Evolutionary conservation across 441 rosid species (phyloP), one percentile per base, ranked within the genome.

Genomic region (Euphorbia neoarborescens): DNA sequence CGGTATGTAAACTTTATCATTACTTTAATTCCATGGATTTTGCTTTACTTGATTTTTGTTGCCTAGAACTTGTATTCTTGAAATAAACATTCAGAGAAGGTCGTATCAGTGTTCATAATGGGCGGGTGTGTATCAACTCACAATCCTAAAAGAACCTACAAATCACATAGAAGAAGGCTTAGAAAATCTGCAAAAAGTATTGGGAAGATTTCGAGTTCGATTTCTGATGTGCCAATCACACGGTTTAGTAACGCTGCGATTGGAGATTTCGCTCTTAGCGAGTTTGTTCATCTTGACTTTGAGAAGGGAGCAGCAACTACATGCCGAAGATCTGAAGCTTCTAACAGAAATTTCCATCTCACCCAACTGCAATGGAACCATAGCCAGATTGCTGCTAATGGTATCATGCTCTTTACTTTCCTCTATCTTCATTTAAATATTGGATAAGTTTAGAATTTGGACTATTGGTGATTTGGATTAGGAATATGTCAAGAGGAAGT

Each of bases 281-380:
- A 90, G 65, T 85, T 66, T 74, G 86, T 86, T 80, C 92, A 86
- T 76, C 82, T 88, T 35, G 85, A 89, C 67, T 90, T 84, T 17
- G 90, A 85, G 61, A 88, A 84, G 56, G 85, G 83, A 22, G 83
- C 86, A 11, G 82, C 92, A 37, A 76, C 87, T 70, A 80, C 86
- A 66, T 82, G 91, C 83, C 84, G 82, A 77, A 80, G 86, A 82
- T 85, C 91, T 59, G 96, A 88, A 68, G 77, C 86, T 77, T 76
- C 94, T 27, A 89, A 84, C 54, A 79, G 77, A 86, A 77, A 75
- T 34, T 87, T 86, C 76, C 97, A 88, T 76, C 71, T 80, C 44
- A 88, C 92, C 51, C 96, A 93, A 79, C 77, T 91, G 60, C 97
- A 90, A 75, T 88, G 97, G 97, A 90, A 91, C 83, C 88, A 85